Evolutionary conservation across 75 land plant genomes (phyloP).

Genomic region (Adiantum capillusveneris): DNA sequence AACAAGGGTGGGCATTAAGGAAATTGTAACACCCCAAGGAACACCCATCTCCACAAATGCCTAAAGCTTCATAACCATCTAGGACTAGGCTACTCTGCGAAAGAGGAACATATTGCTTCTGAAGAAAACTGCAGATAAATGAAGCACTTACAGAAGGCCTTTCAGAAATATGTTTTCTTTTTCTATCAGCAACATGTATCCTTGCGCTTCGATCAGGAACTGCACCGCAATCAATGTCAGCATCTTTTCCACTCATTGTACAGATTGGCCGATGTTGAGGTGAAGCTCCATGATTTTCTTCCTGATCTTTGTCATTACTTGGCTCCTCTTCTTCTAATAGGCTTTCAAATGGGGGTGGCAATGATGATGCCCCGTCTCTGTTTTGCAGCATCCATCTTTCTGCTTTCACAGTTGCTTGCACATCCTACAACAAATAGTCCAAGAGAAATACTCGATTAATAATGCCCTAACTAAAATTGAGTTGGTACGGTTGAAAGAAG

Average conservation of each 20-base stretch:
- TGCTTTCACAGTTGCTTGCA: conserved; percentile 9
- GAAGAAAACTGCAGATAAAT: too few species aligned
- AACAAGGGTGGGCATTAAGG: too few species aligned
- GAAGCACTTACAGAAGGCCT: conserved; percentile 11
- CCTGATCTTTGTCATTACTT: not conserved
- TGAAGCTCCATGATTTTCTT: not conserved
- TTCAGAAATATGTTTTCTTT: conserved; percentile 20
- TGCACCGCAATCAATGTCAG: conserved; percentile 5
- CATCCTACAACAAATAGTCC: too few species aligned
- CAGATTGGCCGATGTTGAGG: not conserved
- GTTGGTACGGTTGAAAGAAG: not conserved
- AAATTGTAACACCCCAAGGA: too few species aligned
- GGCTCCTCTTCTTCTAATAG: conserved; percentile 38
- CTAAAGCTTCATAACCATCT: too few species aligned
- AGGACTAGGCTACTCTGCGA: too few species aligned
- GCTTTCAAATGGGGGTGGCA: conserved; percentile 60
- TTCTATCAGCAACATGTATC: conserved; percentile 49
- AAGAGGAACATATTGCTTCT: too few species aligned
- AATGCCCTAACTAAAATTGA: not conserved
- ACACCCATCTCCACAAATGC: too few species aligned
- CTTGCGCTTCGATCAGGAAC: conserved; percentile 47
- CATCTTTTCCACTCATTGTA: conserved; percentile 7
- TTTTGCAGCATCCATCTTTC: conserved; percentile 2
- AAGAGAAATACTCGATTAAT: too few species aligned
- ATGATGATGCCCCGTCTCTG: conserved; percentile 22